Base-by-base conservation (phyloP, 2,329 filamentous ascomycete species). In the Penicillium sp. region DNA sequence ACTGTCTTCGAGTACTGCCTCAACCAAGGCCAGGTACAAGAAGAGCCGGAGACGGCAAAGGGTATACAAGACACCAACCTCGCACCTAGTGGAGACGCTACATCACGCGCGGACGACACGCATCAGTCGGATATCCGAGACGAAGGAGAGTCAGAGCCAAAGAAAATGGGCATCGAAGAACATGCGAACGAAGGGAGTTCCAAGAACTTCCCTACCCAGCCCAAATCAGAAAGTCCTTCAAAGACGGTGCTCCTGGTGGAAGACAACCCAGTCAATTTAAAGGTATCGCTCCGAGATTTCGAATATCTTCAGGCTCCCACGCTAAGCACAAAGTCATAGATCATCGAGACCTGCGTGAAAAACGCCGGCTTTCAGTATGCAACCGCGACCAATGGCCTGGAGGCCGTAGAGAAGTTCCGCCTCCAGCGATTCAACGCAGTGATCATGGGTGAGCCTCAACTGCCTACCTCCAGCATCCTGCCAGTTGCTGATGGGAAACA, bases 191-290 rank as follows among this genome's bases (percentile, higher is more conserved):
- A n/a, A n/a, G n/a, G n/a, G n/a, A n/a, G n/a, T n/a, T n/a, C n/a
- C n/a, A n/a, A n/a, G n/a, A n/a, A n/a, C n/a, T n/a, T n/a, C n/a
- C n/a, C n/a, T n/a, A n/a, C n/a, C n/a, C n/a, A n/a, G n/a, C n/a
- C n/a, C n/a, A 23, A 23, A 23, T 8, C 5, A 14, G 3, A n/a
- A 20, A 20, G 13, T n/a, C n/a, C 23, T 7, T 33, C 18, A 1
- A 42, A 42, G 13, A 48, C 38, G 18, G 48, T 65, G 0, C 56
- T 70, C 1, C 58, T 69, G 1, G 60, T 64, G 0, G 67, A 70
- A 32, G 67, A 69, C 32, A 70, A 70, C 23, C 11, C 44, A 1
- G 54, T 70, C 25, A 70, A 70, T 14, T 49, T 66, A 2, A 62
- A 53, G 47, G 63, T 64, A 18, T 3, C 11, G 5, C 20, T 11